Evolutionary conservation across 2,329 filamentous ascomycete genomes (phyloP).

Genomic region (Thielaviopsis euricoi): DNA sequence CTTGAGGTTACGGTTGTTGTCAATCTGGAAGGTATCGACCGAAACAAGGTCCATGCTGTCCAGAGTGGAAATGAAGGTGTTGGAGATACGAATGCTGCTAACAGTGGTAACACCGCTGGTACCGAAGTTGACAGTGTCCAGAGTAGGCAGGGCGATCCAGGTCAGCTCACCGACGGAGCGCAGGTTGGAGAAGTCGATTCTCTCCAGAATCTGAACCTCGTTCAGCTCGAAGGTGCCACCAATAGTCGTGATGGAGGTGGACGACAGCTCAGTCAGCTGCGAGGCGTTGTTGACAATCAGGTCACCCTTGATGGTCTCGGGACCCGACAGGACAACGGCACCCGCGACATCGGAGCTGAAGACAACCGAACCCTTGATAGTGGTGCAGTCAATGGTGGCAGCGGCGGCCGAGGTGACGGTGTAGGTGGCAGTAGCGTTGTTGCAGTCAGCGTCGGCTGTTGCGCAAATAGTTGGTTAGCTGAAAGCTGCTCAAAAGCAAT

Average conservation of each 20-base stretch:
- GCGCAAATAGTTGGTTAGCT: too few species aligned
- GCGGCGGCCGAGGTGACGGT: slow-evolving; percentile 47
- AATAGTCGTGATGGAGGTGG: slow-evolving; percentile 46
- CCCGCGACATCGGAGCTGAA: slow-evolving; percentile 28
- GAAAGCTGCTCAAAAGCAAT: background rate
- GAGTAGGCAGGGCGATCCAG: slow-evolving; percentile 54
- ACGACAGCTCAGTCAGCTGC: slow-evolving; percentile 44
- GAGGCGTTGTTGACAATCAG: slow-evolving; percentile 41
- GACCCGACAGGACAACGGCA: slow-evolving; percentile 44
- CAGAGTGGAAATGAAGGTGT: slow-evolving; percentile 68
- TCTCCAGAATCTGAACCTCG: slow-evolving; percentile 51
- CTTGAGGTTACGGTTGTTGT: slow-evolving; percentile 75
- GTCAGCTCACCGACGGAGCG: slow-evolving; percentile 47
- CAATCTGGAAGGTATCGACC: slow-evolving; percentile 61
- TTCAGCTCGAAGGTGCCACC: slow-evolving; percentile 52
- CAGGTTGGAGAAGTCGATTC: slow-evolving; percentile 50
- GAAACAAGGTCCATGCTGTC: slow-evolving; percentile 63
- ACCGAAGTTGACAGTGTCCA: slow-evolving; percentile 32
- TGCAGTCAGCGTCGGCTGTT: slow-evolving; percentile 10
- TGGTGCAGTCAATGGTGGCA: slow-evolving; percentile 45
- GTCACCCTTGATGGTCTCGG: slow-evolving; percentile 38
- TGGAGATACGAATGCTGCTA: slow-evolving; percentile 55
- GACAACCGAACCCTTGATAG: slow-evolving; percentile 40
- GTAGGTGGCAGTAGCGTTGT: slow-evolving; percentile 22
- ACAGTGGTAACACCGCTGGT: slow-evolving; percentile 47